Percentiles rank a stretch among this genome's conserved stretches.
These are phyloP conservation scores for Naganishia sp. DNA, from an alignment of 1,284 basidiomycete species.

Conservation along the genomic window DNA sequence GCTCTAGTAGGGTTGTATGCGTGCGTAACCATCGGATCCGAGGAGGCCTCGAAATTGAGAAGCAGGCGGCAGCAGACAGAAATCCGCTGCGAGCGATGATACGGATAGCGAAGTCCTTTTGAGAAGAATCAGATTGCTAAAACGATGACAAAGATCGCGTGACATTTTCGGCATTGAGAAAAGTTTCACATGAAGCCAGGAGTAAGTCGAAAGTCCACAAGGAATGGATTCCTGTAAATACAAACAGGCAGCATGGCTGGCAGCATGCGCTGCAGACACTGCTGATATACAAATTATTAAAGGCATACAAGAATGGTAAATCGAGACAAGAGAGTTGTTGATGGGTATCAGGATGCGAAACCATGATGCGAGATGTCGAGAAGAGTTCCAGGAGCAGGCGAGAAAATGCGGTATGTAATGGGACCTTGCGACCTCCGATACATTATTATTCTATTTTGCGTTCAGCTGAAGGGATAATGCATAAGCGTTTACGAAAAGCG, in stretches of 20 bases:
- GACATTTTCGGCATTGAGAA: no score
- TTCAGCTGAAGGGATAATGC: not conserved
- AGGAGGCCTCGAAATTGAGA: no score
- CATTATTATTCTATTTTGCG: slow-evolving; percentile 22
- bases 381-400: slow-evolving; percentile 4
- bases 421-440: slow-evolving; percentile 2
- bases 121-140: no score
- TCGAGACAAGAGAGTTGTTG: not conserved
- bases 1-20: no score
- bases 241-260: not conserved
- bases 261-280: not conserved
- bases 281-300: slow-evolving; percentile 12
- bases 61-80: no score
- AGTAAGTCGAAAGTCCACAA: no score
- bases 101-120: no score
- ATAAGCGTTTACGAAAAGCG: not conserved
- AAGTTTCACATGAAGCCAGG: no score
- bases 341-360: not conserved
- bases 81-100: no score
- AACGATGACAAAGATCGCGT: no score
- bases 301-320: slow-evolving; percentile 10
- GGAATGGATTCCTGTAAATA: no score
- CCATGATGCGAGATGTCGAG: slow-evolving; percentile 17
- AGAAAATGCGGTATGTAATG: slow-evolving; percentile 11
- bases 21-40: no score